These are phyloP conservation scores for Hypoxylon sp. DNA, from an alignment of 2,329 filamentous ascomycete species.

Conservation along the genomic window DNA sequence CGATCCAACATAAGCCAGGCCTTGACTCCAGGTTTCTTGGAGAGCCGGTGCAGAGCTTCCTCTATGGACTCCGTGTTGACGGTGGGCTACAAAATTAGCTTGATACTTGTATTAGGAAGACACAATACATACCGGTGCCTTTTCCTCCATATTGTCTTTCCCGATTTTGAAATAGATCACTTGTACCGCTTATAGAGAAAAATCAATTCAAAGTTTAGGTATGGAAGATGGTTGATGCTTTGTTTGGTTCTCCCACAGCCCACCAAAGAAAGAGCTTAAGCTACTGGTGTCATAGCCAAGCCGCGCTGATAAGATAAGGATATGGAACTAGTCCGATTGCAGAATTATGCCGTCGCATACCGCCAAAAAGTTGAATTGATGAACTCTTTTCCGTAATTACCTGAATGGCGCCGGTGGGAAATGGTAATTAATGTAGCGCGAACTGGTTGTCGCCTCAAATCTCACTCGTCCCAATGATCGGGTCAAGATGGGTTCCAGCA, in stretches of 20 bases:
- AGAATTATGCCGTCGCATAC: conserved; percentile 54
- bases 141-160: conserved; percentile 46
- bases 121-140: conserved; percentile 36
- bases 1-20: conserved; percentile 80
- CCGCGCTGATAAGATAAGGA: conserved; percentile 45
- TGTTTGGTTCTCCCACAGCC: too few relatives aligned
- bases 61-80: conserved; percentile 68
- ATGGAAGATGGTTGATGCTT: too few relatives aligned
- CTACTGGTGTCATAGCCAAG: conserved; percentile 24
- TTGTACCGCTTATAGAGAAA: too few relatives aligned
- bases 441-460: conserved; percentile 16
- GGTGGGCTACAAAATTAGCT: conserved; percentile 42
- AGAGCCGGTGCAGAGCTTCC: conserved; percentile 72
- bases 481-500: conserved; percentile 78
- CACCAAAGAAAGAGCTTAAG: conserved; percentile 43
- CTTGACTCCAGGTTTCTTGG: conserved; percentile 81
- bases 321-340: neutral
- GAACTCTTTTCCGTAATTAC: too few relatives aligned
- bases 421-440: too few relatives aligned
- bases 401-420: too few relatives aligned
- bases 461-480: conserved; percentile 40
- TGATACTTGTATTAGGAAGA: neutral
- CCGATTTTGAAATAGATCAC: too few relatives aligned
- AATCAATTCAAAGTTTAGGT: too few relatives aligned
- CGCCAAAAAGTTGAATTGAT: conserved; percentile 54